A percentile compares a stretch with the other conserved stretches of the same genome.
These are phyloP conservation scores for Tulasnella sp. DNA, from an alignment of 768 basidiomycete genomes.

Conservation along the genomic window DNA sequence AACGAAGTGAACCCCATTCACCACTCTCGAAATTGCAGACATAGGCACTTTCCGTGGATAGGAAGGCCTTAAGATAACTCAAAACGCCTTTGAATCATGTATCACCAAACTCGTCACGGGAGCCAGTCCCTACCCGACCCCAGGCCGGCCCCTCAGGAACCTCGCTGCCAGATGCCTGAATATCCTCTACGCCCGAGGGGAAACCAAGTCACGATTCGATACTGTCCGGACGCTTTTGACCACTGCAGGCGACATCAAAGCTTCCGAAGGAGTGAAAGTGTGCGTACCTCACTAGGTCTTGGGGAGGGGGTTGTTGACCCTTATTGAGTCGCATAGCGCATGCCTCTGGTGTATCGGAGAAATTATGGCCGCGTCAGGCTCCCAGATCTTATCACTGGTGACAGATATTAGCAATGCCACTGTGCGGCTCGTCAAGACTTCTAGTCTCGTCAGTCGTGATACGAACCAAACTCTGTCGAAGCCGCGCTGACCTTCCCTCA, in stretches of 20 bases:
- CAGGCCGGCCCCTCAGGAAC: slow-evolving; percentile 84
- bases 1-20: slow-evolving; percentile 53
- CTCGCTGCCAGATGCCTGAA: slow-evolving; percentile 78
- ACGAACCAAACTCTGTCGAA: background rate
- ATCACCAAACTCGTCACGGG: slow-evolving; percentile 71
- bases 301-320: slow-evolving; percentile 59
- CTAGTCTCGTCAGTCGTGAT: slow-evolving; percentile 63
- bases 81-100: slow-evolving; percentile 62
- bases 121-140: slow-evolving; percentile 69
- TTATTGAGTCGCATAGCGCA: slow-evolving; percentile 60
- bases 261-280: slow-evolving; percentile 46
- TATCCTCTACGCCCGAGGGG: slow-evolving; percentile 73
- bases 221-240: slow-evolving; percentile 77
- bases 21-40: background rate
- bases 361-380: slow-evolving; percentile 80
- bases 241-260: slow-evolving; percentile 71
- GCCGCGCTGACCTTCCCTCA: background rate
- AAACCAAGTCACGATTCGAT: slow-evolving; percentile 85
- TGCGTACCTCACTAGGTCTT: slow-evolving; percentile 53
- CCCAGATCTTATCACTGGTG: slow-evolving; percentile 95
- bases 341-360: slow-evolving; percentile 82
- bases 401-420: slow-evolving; percentile 73
- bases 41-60: slow-evolving; percentile 43
- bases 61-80: slow-evolving; percentile 68
- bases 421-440: slow-evolving; percentile 65